Conservation (phyloP, 1,284 basidiomycete species). For the Cutaneotrichosporon cavernicola region DNA sequence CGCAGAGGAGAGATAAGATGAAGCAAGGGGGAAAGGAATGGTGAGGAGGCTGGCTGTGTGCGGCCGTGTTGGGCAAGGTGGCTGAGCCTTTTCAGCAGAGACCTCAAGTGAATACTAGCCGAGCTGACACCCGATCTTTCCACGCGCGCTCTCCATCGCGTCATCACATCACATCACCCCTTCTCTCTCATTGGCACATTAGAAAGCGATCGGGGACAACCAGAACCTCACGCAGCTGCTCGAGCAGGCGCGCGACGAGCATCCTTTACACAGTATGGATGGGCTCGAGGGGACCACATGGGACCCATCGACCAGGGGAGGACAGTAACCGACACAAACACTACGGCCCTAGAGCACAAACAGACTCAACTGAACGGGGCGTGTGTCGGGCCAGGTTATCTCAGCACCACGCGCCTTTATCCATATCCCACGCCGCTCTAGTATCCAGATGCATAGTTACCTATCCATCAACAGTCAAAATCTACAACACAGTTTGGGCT, state of each 20-base stretch:
- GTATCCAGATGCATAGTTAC: slow-evolving; percentile 1
- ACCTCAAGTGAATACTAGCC: neutral
- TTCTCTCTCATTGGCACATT: slow-evolving; percentile 13
- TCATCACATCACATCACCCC: neutral
- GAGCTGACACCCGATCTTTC: neutral
- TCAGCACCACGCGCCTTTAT: no score
- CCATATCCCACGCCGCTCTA: neutral
- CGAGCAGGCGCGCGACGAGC: slow-evolving; percentile 74
- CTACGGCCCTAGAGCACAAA: neutral
- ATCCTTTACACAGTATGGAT: slow-evolving; percentile 60
- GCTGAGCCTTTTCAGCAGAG: neutral
- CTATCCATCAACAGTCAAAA: neutral
- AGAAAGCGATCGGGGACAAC: slow-evolving; percentile 80
- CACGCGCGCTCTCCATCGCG: no score
- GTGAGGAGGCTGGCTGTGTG: neutral
- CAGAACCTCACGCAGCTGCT: slow-evolving; percentile 69
- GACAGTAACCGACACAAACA: neutral
- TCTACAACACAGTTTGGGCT: neutral
- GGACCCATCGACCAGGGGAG: slow-evolving; percentile 27
- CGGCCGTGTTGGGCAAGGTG: neutral
- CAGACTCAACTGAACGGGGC: neutral
- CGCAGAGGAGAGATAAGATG: neutral
- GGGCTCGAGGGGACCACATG: slow-evolving; percentile 46
- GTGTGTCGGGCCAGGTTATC: no score
- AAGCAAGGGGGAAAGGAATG: neutral